Conservation (phyloP, 306 rosid genomes). For the Rubus parviflorus region DNA sequence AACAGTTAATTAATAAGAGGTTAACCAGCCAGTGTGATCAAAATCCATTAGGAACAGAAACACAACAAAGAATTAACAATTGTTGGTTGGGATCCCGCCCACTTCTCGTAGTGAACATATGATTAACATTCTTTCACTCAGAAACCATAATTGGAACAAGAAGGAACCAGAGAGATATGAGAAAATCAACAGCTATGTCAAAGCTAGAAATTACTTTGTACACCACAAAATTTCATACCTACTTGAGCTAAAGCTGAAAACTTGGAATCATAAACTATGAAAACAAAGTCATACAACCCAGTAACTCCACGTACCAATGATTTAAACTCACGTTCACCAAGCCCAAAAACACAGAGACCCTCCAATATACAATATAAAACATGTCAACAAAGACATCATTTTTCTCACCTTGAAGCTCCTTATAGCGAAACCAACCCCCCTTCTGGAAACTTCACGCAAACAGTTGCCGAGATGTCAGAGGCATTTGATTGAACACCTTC, state of each 20-base stretch:
- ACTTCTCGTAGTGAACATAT: neutral
- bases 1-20: neutral
- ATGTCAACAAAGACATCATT: neutral
- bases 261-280: neutral
- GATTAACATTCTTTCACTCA: neutral
- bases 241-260: neutral
- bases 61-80: neutral
- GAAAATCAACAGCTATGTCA: neutral
- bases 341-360: neutral
- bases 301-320: neutral
- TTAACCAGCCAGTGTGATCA: neutral
- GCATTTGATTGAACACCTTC: constrained; percentile 20
- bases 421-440: neutral
- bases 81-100: too few relatives aligned
- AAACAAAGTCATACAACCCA: neutral
- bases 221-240: neutral
- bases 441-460: neutral
- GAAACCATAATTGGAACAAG: neutral
- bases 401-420: constrained; percentile 16
- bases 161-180: neutral
- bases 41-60: neutral
- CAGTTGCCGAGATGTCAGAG: constrained; percentile 3
- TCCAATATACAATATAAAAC: too few relatives aligned
- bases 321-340: too few relatives aligned
- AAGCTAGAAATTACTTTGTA: neutral